phyloP scores from a whole-genome alignment of 805 yeast genomes.

The Ogataea corticis region DNA sequence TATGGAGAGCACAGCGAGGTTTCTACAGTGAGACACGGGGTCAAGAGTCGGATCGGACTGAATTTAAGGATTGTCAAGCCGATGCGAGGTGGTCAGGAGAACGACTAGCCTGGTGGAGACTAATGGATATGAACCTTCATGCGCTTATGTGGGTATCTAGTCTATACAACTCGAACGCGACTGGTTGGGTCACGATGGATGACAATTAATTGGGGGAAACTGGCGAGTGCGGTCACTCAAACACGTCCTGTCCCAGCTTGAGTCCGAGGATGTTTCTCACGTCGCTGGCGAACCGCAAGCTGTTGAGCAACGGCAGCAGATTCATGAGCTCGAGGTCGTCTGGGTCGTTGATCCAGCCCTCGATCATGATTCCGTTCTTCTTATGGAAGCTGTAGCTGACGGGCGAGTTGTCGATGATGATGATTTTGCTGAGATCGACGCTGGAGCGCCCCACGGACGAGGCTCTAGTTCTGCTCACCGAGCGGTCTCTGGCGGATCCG shows the following conservation, averaged over 20 bases:
- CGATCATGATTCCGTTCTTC: constrained; percentile 87
- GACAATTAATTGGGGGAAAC: not conserved
- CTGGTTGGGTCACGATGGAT: not conserved
- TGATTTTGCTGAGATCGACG: constrained; percentile 63
- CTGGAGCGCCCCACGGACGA: constrained; percentile 12
- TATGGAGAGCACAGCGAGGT: constrained; percentile 11
- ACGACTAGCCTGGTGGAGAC: constrained; percentile 7
- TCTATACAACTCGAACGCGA: constrained; percentile 1
- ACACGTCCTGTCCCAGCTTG: constrained; percentile 67
- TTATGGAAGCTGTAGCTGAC: constrained; percentile 81
- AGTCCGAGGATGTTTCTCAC: constrained; percentile 77
- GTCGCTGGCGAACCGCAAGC: constrained; percentile 78
- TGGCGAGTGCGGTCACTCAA: constrained; percentile 37
- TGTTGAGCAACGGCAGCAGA: constrained; percentile 74
- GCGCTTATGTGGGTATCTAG: not conserved
- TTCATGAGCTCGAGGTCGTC: constrained; percentile 81
- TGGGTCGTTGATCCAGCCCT: constrained; percentile 99
- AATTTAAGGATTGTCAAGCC: constrained; percentile 59
- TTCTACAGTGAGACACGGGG: constrained; percentile 13
- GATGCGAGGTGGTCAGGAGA: constrained; percentile 29
- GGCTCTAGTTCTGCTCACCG: constrained; percentile 26
- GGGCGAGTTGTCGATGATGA: constrained; percentile 92
- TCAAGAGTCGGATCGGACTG: constrained; percentile 42
- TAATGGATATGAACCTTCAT: not conserved
- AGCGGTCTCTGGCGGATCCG: constrained; percentile 28